These are phyloP conservation scores for Tylopilus intermedius DNA, from an alignment of 768 basidiomycete genomes.

Conservation along the genomic window DNA sequence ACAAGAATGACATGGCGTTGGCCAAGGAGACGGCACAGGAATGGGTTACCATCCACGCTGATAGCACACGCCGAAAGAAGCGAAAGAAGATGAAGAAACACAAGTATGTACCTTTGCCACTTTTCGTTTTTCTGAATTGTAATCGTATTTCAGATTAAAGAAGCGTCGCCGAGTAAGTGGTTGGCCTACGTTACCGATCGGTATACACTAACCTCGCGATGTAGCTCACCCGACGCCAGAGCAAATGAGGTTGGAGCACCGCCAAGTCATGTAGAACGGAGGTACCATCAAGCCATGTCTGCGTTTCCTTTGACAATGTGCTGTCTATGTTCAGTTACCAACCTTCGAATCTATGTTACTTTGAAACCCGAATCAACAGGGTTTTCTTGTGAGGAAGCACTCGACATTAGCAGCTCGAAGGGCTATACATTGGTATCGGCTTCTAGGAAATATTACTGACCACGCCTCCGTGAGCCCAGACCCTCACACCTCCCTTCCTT, in stretches of 20 bases:
- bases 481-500: conserved; percentile 61
- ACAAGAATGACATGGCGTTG: conserved; percentile 45
- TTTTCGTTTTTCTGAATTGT: conserved; percentile 8
- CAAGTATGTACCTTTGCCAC: conserved; percentile 54
- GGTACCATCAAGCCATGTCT: not conserved
- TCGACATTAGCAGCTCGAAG: not conserved
- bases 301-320: conserved; percentile 8
- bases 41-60: conserved; percentile 64
- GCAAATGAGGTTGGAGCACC: conserved; percentile 19
- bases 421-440: not conserved
- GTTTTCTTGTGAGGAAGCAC: not conserved
- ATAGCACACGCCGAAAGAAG: conserved; percentile 80
- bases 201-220: conserved; percentile 15
- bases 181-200: conserved; percentile 4
- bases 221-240: conserved; percentile 45
- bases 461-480: conserved; percentile 46
- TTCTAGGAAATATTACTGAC: not conserved
- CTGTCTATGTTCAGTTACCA: not conserved
- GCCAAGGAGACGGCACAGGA: conserved; percentile 53
- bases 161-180: conserved; percentile 79
- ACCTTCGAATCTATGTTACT: not conserved
- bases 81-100: conserved; percentile 97
- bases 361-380: not conserved
- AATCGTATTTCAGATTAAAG: conserved; percentile 54
- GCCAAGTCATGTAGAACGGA: not conserved